Percentiles rank a stretch among this genome's conserved stretches.
Conservation (phyloP, 179 eudicot genomes). For the Vitellaria paradoxa region DNA sequence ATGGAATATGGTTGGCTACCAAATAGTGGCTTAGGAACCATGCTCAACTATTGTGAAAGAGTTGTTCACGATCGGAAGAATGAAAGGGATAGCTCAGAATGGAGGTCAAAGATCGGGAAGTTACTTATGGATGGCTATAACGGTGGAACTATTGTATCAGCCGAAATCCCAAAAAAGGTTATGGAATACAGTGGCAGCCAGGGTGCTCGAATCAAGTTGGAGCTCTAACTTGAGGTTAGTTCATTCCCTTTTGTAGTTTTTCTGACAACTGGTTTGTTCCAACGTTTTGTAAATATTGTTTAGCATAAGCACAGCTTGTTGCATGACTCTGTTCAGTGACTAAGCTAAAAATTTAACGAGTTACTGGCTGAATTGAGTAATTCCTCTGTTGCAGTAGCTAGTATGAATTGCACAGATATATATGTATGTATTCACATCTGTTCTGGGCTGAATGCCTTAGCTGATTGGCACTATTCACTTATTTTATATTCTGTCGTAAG, state of each 20-base stretch:
- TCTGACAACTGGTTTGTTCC: background rate
- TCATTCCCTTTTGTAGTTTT: background rate
- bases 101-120: constrained; percentile 81
- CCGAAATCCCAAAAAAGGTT: constrained; percentile 42
- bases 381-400: background rate
- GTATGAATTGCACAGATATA: too few relatives aligned
- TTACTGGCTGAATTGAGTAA: background rate
- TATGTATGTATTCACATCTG: too few relatives aligned
- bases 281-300: constrained; percentile 9
- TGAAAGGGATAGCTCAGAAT: constrained; percentile 65
- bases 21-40: constrained; percentile 82
- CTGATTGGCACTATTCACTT: too few relatives aligned
- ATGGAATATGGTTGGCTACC: constrained; percentile 86
- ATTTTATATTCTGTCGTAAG: too few relatives aligned
- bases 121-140: constrained; percentile 69
- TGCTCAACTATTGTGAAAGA: constrained; percentile 89
- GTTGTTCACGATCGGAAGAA: constrained; percentile 78
- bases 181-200: constrained; percentile 32
- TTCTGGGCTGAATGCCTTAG: too few relatives aligned
- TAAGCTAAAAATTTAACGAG: background rate
- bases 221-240: constrained; percentile 32
- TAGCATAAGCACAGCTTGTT: background rate
- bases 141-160: constrained; percentile 61
- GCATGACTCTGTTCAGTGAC: constrained; percentile 4
- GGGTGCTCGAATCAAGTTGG: constrained; percentile 52